Conservation (phyloP, 495 filamentous ascomycete species). For the Tuber melanosporum region DNA sequence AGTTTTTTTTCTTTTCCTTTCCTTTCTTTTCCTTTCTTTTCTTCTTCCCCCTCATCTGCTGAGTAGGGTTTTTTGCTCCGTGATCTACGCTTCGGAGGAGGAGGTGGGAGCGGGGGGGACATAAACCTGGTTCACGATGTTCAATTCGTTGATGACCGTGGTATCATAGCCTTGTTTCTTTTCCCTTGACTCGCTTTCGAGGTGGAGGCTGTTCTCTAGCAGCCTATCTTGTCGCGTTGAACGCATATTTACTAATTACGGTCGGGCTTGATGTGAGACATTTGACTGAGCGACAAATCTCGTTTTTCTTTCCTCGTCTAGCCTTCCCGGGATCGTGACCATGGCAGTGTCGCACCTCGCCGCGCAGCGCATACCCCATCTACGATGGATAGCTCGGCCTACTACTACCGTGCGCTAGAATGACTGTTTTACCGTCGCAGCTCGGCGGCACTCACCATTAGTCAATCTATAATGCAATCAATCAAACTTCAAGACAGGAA, state of each 20-base stretch:
- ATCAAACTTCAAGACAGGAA: neutral
- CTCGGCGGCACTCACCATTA: neutral
- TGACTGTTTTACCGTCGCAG: neutral
- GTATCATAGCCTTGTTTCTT: neutral
- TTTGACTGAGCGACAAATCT: neutral
- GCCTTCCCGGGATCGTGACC: neutral
- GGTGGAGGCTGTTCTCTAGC: neutral
- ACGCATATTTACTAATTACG: too few species aligned
- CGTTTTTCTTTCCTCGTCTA: neutral
- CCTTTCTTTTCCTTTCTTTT: too few species aligned
- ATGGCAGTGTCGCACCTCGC: neutral
- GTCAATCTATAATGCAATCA: neutral
- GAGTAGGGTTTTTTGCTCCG: neutral
- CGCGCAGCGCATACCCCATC: neutral
- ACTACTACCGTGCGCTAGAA: neutral
- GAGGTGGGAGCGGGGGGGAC: neutral
- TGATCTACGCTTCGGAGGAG: neutral
- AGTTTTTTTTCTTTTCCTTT: neutral
- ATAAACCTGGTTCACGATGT: too few species aligned
- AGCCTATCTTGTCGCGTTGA: neutral
- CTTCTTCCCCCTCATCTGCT: neutral
- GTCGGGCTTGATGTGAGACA: neutral
- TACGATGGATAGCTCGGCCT: neutral
- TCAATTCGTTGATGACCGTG: neutral
- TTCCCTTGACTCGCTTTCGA: neutral